Evolutionary conservation across 2,329 filamentous ascomycete species (phyloP).

Genomic region (Colletotrichum sp.): DNA sequence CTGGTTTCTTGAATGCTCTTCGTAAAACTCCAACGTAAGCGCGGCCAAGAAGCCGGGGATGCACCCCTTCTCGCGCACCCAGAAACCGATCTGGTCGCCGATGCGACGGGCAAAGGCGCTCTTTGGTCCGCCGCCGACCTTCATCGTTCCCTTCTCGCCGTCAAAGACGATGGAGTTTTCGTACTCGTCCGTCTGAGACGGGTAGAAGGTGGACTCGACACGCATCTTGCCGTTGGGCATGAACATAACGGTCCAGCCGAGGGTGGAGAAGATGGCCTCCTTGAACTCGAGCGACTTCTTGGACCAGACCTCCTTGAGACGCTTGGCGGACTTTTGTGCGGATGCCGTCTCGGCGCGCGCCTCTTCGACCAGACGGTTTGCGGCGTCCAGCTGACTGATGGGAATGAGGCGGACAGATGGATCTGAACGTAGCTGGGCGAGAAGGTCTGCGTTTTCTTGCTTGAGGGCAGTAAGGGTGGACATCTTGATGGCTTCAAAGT

Average conservation of each 20-base stretch:
- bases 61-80: conserved; percentile 92
- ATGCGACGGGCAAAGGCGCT: conserved; percentile 89
- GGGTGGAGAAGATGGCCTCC: conserved; percentile 87
- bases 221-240: conserved; percentile 97
- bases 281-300: conserved; percentile 94
- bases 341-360: conserved; percentile 72
- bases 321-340: conserved; percentile 81
- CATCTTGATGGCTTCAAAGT: conserved; percentile 83
- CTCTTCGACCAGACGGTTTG: conserved; percentile 76
- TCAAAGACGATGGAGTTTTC: conserved; percentile 84
- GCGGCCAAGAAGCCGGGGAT: conserved; percentile 94
- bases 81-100: conserved; percentile 86
- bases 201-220: conserved; percentile 85
- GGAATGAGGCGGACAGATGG: conserved; percentile 70
- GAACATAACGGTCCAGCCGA: conserved; percentile 95
- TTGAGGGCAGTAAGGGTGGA: conserved; percentile 78
- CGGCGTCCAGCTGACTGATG: conserved; percentile 74
- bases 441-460: conserved; percentile 83
- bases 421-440: conserved; percentile 69
- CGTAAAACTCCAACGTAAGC: conserved; percentile 91
- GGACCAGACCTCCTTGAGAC: conserved; percentile 91
- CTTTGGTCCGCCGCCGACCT: conserved; percentile 88
- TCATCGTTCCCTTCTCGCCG: conserved; percentile 95
- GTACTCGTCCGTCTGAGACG: conserved; percentile 70
- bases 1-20: conserved; percentile 58